These are phyloP conservation scores for Cucurbita argyrosperma DNA, from an alignment of 306 rosid species.

Conservation along the genomic window DNA sequence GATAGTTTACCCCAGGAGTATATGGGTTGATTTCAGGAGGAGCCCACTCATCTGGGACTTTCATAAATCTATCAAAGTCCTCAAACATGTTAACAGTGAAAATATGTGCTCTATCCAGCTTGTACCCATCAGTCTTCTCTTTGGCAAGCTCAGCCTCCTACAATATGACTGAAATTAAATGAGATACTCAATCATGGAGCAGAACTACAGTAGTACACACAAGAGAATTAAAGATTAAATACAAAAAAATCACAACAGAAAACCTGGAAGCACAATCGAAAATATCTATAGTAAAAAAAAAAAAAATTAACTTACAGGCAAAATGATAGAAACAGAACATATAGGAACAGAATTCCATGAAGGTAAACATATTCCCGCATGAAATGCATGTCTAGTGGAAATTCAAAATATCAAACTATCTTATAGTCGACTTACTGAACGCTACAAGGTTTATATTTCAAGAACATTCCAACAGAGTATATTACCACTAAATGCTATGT, in stretches of 20 bases:
- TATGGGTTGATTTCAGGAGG: slow-evolving; percentile 62
- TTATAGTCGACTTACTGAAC: not conserved
- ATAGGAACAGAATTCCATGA: not conserved
- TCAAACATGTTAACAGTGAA: slow-evolving; percentile 72
- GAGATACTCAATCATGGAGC: not conserved
- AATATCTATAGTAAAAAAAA: too few species aligned
- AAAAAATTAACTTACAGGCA: too few species aligned
- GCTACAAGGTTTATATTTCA: not conserved
- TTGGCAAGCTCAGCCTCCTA: slow-evolving; percentile 93
- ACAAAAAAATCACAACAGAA: not conserved
- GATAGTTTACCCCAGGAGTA: slow-evolving; percentile 38
- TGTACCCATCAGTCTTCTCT: slow-evolving; percentile 82
- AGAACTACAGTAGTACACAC: not conserved
- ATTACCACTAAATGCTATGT: not conserved
- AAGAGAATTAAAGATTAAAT: not conserved
- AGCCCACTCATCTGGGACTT: slow-evolving; percentile 79
- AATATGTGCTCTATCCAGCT: slow-evolving; percentile 62
- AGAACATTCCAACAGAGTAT: not conserved
- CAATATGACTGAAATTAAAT: slow-evolving; percentile 2
- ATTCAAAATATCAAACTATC: not conserved
- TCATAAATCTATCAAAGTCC: slow-evolving; percentile 66
- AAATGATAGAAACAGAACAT: not conserved
- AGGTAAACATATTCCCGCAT: not conserved
- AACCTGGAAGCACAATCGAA: not conserved
- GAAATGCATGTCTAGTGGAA: not conserved